Evolutionary conservation across 495 filamentous ascomycete genomes (phyloP).

Genomic region (Rusavskia elegans): DNA sequence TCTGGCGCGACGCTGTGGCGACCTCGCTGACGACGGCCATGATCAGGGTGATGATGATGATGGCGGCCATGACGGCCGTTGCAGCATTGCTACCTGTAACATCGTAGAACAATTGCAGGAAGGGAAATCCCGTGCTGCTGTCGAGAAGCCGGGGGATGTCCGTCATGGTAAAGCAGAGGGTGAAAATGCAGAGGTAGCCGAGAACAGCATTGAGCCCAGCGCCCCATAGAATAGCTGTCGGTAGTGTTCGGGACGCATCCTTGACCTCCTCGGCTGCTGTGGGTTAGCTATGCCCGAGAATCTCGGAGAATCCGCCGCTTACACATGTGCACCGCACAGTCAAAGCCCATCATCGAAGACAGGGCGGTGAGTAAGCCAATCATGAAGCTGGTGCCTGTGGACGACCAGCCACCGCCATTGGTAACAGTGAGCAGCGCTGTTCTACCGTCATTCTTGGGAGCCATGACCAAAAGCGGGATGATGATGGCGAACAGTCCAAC

Average conservation of each 20-base stretch:
- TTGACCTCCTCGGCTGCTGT: constrained; percentile 36
- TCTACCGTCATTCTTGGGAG: constrained; percentile 25
- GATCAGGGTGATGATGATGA: constrained; percentile 32
- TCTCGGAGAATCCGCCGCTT: constrained; percentile 11
- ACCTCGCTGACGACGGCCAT: constrained; percentile 36
- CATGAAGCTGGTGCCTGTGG: constrained; percentile 33
- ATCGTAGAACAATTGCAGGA: constrained; percentile 38
- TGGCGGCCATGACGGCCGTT: constrained; percentile 31
- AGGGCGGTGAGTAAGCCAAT: constrained; percentile 38
- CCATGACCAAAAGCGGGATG: constrained; percentile 39
- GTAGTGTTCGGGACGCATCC: constrained; percentile 37
- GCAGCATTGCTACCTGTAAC: constrained; percentile 27
- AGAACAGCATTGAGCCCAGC: constrained; percentile 32
- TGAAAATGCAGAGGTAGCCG: constrained; percentile 36
- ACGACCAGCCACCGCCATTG: constrained; percentile 40
- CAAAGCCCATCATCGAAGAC: constrained; percentile 36
- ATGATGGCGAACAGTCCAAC: constrained; percentile 46
- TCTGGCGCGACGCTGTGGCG: constrained; percentile 39
- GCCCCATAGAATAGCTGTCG: constrained; percentile 35
- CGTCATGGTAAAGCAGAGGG: constrained; percentile 36
- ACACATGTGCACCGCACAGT: constrained; percentile 43
- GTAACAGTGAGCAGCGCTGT: constrained; percentile 37
- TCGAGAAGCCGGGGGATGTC: constrained; percentile 27
- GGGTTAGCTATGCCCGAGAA: constrained; percentile 2
- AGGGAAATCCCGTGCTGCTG: constrained; percentile 29